A percentile compares a stretch with the other conserved stretches of the same genome.
phyloP scores from a whole-genome alignment of 116 monocot species.

The Cymodocea nodosa region DNA sequence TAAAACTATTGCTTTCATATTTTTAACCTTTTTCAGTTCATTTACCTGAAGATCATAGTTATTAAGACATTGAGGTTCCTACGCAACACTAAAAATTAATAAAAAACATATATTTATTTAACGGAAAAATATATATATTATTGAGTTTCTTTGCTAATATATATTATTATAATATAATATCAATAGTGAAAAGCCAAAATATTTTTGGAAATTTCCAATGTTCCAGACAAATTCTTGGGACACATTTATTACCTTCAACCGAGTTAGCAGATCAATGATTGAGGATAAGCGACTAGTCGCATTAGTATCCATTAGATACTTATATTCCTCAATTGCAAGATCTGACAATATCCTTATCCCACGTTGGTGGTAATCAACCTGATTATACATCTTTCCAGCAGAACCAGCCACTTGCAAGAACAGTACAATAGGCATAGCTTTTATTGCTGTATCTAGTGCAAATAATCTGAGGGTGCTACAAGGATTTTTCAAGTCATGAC shows the following conservation, averaged over 20 bases:
- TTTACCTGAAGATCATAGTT: too few relatives aligned
- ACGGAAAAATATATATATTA: too few relatives aligned
- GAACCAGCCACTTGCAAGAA: conserved; percentile 81
- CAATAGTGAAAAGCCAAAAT: too few relatives aligned
- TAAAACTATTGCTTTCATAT: too few relatives aligned
- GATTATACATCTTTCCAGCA: conserved; percentile 30
- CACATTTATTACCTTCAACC: conserved; percentile 44
- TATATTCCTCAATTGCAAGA: conserved; percentile 44
- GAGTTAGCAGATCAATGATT: conserved; percentile 44
- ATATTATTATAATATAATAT: too few relatives aligned
- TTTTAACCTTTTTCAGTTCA: too few relatives aligned
- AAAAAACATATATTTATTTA: too few relatives aligned
- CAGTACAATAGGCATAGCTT: conserved; percentile 72
- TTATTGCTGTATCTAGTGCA: conserved; percentile 39
- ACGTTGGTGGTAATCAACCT: conserved; percentile 43
- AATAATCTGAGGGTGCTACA: conserved; percentile 34
- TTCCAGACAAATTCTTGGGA: neutral
- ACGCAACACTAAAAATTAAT: too few relatives aligned
- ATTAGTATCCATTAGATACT: conserved; percentile 38
- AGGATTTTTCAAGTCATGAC: conserved; percentile 18
- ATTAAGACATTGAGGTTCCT: too few relatives aligned
- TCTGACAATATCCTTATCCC: conserved; percentile 51
- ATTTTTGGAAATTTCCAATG: too few relatives aligned
- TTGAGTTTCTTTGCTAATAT: too few relatives aligned
- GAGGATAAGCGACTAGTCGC: conserved; percentile 55